phyloP scores from a whole-genome alignment of 495 filamentous ascomycete genomes.

The Neurospora sp. region DNA sequence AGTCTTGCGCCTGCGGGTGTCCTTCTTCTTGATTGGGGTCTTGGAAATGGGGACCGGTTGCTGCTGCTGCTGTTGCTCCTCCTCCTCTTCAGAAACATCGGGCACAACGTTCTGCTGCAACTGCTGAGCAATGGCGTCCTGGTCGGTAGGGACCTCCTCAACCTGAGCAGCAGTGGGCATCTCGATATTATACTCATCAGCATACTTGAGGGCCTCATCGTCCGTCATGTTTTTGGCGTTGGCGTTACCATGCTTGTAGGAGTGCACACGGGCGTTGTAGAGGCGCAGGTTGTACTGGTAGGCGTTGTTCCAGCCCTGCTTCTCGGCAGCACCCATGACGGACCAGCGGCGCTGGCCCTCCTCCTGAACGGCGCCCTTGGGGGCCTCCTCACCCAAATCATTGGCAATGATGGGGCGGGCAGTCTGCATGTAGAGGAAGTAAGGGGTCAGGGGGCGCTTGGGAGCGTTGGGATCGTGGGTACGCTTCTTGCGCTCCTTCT shows the following conservation, averaged over 20 bases:
- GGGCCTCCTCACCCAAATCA: constrained; percentile 59
- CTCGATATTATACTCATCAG: constrained; percentile 42
- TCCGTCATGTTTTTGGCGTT: constrained; percentile 54
- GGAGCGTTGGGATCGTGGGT: constrained; percentile 87
- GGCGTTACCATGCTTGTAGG: constrained; percentile 59
- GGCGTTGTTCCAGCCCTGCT: constrained; percentile 63
- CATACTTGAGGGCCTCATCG: constrained; percentile 44
- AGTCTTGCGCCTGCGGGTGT: constrained; percentile 40
- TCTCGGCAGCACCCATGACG: constrained; percentile 59
- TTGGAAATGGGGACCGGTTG: constrained; percentile 22
- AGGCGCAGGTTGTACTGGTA: constrained; percentile 67
- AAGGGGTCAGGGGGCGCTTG: constrained; percentile 86
- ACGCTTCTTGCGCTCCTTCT: constrained; percentile 82
- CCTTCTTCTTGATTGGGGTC: constrained; percentile 40
- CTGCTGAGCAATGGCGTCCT: constrained; percentile 48
- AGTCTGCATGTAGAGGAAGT: constrained; percentile 84
- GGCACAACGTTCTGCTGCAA: constrained; percentile 36
- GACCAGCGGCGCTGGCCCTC: constrained; percentile 79
- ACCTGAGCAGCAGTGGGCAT: constrained; percentile 32
- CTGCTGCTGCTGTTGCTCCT: background rate
- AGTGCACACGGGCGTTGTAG: constrained; percentile 61
- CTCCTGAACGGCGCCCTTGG: constrained; percentile 68
- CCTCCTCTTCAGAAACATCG: constrained; percentile 31
- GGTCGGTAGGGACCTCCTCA: constrained; percentile 44
- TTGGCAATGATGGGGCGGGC: constrained; percentile 65